These are phyloP conservation scores for Aspergillus carlsbadensis DNA, from an alignment of 495 filamentous ascomycete genomes.

Conservation along the genomic window DNA sequence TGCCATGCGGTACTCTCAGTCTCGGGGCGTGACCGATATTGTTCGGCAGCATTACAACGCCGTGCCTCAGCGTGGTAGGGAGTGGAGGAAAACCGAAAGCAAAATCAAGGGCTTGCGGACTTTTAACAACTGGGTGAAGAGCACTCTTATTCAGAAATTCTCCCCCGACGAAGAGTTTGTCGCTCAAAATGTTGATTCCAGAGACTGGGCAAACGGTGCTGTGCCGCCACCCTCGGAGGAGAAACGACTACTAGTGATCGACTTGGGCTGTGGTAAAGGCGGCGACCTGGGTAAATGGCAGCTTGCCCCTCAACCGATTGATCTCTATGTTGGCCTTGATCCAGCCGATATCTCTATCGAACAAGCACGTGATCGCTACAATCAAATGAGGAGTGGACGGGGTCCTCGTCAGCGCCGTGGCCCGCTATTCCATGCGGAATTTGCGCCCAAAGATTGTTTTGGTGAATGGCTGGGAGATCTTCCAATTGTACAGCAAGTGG, in stretches of 20 bases:
- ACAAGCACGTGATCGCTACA: constrained; percentile 83
- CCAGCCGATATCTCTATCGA: constrained; percentile 88
- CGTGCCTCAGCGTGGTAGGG: constrained; percentile 81
- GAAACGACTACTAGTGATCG: constrained; percentile 72
- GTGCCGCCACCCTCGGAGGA: constrained; percentile 41
- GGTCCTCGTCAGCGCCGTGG: constrained; percentile 55
- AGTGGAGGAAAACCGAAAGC: constrained; percentile 91
- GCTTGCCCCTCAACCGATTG: constrained; percentile 77
- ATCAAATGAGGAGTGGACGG: constrained; percentile 64
- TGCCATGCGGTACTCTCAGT: constrained; percentile 44
- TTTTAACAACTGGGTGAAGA: constrained; percentile 99
- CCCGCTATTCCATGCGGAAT: constrained; percentile 77
- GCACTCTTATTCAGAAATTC: constrained; percentile 94
- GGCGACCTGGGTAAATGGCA: constrained; percentile 96
- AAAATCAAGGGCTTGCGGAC: constrained; percentile 90
- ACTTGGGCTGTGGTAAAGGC: constrained; percentile 95
- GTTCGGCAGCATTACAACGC: constrained; percentile 94
- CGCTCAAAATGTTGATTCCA: constrained; percentile 35
- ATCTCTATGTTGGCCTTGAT: constrained; percentile 89
- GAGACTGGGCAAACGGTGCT: constrained; percentile 54
- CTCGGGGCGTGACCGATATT: constrained; percentile 71
- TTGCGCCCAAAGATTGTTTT: constrained; percentile 87
- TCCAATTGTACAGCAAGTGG: constrained; percentile 75
- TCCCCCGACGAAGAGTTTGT: constrained; percentile 74
- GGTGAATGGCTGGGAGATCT: constrained; percentile 75